Evolutionary conservation across 1,284 basidiomycete genomes (phyloP), one percentile per base, ranked within the genome.

Genomic region (Cystobasidium sp.): DNA sequence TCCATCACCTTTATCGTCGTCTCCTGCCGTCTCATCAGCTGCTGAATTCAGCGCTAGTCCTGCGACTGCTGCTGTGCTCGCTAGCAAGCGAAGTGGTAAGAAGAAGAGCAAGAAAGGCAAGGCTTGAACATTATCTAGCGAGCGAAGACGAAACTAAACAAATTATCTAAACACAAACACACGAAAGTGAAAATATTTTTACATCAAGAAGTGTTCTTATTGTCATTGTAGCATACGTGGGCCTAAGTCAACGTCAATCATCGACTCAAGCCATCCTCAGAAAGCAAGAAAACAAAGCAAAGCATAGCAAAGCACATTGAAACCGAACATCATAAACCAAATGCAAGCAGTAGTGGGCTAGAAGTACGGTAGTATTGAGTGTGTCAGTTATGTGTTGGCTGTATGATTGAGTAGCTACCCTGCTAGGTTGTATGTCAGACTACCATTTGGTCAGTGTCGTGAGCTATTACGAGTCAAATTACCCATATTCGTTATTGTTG

Each of bases 31-130:
- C n/a, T 66, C 64, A 31, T 66, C 64, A 16, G 41, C 64, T 9
- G 44, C 39, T 52, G 64, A 66, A 44, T 43, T 66, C 49, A 52
- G 49, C 44, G 64, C 64, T 8, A 66, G 64, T 47, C 64, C 64
- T 39, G 47, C 64, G 7, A 66, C 64, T 24, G 64, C 64, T 37
- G 47, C 49, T 43, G 64, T 51, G 18, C 47, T 51, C 16, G 64
- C 49, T 43, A 53, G 31, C 5, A 43, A 39, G 24, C 31, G 49
- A 66, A 53, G 24, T 20, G 47, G 20, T 5, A 66, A 66, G 64
- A 66, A 66, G 64, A 66, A 66, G 37, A 14, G 31, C 18, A 66
- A 66, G 64, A 66, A 66, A 22, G 64, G 49, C 49, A 66, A 66
- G 43, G 18, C 20, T 8, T 43, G 9, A 43, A 59, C 8, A 43